Percentiles rank a stretch among this genome's conserved stretches.
phyloP scores from a whole-genome alignment of 2,329 filamentous ascomycete species.

The Colletotrichum melonis region DNA sequence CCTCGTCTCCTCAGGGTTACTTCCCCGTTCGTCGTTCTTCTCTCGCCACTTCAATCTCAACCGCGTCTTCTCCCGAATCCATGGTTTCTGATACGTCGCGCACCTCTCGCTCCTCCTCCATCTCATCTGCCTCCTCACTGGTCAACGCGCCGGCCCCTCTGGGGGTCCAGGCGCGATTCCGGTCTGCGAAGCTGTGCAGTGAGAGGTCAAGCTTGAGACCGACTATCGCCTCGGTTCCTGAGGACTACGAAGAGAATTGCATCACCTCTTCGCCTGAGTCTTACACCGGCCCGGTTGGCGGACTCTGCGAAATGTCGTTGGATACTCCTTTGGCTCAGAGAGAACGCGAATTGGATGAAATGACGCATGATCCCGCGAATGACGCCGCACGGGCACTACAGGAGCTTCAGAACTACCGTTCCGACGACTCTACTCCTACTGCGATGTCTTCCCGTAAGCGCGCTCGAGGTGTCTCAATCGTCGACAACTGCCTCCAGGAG shows the following conservation, averaged over 20 bases:
- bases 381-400: conserved; percentile 70
- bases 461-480: conserved; percentile 65
- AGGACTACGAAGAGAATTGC: conserved; percentile 63
- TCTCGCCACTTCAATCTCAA: conserved; percentile 71
- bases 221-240: conserved; percentile 67
- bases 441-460: conserved; percentile 62
- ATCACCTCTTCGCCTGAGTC: conserved; percentile 68
- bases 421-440: conserved; percentile 49
- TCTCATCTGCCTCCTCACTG: conserved; percentile 71
- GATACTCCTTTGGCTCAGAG: conserved; percentile 59
- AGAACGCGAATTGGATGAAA: conserved; percentile 58
- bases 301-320: conserved; percentile 61
- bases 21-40: conserved; percentile 68
- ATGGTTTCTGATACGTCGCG: conserved; percentile 74
- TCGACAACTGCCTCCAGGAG: conserved; percentile 70
- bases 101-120: conserved; percentile 72
- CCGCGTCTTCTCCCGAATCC: conserved; percentile 73
- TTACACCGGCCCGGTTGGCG: conserved; percentile 64
- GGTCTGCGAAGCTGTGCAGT: conserved; percentile 67
- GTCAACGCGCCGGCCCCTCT: conserved; percentile 68
- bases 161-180: conserved; percentile 73
- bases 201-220: conserved; percentile 66
- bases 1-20: conserved; percentile 65
- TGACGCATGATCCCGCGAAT: conserved; percentile 55
- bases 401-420: conserved; percentile 68